A percentile compares a stretch with the other conserved stretches of the same genome.
Conservation (phyloP, 805 yeast species). For the Kuraishia hungarica region DNA sequence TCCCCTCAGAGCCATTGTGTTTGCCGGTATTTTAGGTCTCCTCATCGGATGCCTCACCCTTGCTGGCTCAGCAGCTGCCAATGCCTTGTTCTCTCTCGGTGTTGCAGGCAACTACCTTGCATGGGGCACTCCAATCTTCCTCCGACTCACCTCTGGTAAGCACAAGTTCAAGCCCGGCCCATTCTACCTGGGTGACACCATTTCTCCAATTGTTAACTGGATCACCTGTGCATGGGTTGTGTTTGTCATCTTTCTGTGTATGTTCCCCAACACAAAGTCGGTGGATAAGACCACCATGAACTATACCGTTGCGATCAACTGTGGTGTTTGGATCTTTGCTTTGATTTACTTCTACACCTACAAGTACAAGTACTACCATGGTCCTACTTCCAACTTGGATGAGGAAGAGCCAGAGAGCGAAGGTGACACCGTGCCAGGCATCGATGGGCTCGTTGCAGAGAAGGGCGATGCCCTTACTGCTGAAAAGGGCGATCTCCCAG, state of each 20-base stretch:
- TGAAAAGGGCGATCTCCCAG: neutral
- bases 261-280: slow-evolving; percentile 28
- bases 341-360: slow-evolving; percentile 13
- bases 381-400: slow-evolving; percentile 18
- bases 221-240: slow-evolving; percentile 20
- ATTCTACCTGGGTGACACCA: slow-evolving; percentile 28
- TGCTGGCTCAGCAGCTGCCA: slow-evolving; percentile 33
- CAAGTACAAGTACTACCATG: slow-evolving; percentile 17
- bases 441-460: neutral
- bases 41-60: slow-evolving; percentile 32
- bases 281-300: slow-evolving; percentile 27
- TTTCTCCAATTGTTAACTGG: slow-evolving; percentile 22
- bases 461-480: neutral
- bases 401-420: slow-evolving; percentile 9
- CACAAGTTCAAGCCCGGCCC: slow-evolving; percentile 33
- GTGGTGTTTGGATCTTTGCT: slow-evolving; percentile 20
- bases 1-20: slow-evolving; percentile 34
- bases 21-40: slow-evolving; percentile 28
- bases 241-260: slow-evolving; percentile 21
- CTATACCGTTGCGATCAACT: slow-evolving; percentile 25
- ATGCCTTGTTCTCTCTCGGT: slow-evolving; percentile 36
- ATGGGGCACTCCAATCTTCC: slow-evolving; percentile 34
- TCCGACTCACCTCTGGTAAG: slow-evolving; percentile 30
- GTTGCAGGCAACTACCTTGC: slow-evolving; percentile 35
- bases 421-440: neutral